Percentiles rank a stretch among this genome's conserved stretches.
Conservation (phyloP, 345 rosid species). For the Cardamine chenopodiifolia region DNA sequence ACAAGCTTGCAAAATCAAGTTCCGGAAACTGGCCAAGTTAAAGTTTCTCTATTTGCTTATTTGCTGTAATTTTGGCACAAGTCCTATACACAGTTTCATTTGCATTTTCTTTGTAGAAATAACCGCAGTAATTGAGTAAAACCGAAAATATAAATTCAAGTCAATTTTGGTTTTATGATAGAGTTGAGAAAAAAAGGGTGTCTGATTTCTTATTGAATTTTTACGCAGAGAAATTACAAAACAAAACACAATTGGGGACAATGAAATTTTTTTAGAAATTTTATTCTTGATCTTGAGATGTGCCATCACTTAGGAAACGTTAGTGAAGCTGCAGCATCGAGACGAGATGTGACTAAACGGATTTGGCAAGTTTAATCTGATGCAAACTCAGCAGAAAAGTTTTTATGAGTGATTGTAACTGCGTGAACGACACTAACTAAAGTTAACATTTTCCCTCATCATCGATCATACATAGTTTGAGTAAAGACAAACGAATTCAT, state of each 20-base stretch:
- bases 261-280: too few species aligned
- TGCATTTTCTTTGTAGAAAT: neutral
- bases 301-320: neutral
- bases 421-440: too few species aligned
- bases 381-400: neutral
- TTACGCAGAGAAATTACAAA: too few species aligned
- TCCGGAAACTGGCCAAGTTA: too few species aligned
- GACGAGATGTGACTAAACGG: neutral
- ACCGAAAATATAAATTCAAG: neutral
- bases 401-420: too few species aligned
- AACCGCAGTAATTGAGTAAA: neutral
- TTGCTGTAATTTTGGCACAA: conserved; percentile 6
- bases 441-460: too few species aligned
- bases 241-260: too few species aligned
- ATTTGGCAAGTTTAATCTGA: neutral
- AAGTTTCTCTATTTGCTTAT: neutral
- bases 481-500: too few species aligned
- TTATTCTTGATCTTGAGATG: too few species aligned
- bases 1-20: neutral
- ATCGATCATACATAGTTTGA: too few species aligned
- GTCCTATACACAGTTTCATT: neutral
- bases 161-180: neutral
- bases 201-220: too few species aligned
- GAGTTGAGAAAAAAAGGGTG: neutral
- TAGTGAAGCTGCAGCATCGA: neutral